phyloP scores from a whole-genome alignment of 768 basidiomycete species.

The Termitomyces sp. region DNA sequence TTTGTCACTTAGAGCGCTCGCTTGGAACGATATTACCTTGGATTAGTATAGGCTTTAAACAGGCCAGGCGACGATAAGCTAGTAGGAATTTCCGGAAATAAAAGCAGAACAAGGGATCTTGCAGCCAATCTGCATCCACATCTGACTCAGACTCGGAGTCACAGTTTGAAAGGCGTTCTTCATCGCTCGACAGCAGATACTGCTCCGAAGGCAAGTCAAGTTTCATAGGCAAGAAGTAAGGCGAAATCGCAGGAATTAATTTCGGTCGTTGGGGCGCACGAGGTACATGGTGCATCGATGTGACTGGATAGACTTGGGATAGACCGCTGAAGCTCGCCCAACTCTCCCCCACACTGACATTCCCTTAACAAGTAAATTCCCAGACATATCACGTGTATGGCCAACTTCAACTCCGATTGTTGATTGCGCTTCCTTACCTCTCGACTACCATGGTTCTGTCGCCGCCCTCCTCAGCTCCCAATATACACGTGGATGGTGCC shows the following conservation, averaged over 20 bases:
- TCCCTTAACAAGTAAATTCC: no score
- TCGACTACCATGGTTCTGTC: no score
- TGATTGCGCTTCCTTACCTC: no score
- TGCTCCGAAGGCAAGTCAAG: background rate
- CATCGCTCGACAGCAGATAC: background rate
- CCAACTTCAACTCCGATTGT: no score
- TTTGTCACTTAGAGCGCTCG: background rate
- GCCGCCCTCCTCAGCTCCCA: no score
- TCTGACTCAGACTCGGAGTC: background rate
- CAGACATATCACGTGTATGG: no score
- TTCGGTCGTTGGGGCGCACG: background rate
- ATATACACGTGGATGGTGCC: no score
- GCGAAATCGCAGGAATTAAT: background rate
- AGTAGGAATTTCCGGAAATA: conserved; percentile 20
- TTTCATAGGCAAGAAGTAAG: conserved; percentile 6
- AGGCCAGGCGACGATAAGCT: conserved; percentile 20
- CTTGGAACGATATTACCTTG: conserved; percentile 27
- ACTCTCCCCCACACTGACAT: no score
- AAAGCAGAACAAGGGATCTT: conserved; percentile 25
- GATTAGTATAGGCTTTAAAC: conserved; percentile 33
- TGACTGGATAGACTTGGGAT: background rate
- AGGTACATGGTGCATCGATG: background rate
- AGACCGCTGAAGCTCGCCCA: no score
- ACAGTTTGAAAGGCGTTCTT: background rate
- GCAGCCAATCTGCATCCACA: background rate